A percentile compares a stretch with the other conserved stretches of the same genome.
Evolutionary conservation across 2,329 filamentous ascomycete species (phyloP).

Genomic region (Colletotrichum liaoningense): DNA sequence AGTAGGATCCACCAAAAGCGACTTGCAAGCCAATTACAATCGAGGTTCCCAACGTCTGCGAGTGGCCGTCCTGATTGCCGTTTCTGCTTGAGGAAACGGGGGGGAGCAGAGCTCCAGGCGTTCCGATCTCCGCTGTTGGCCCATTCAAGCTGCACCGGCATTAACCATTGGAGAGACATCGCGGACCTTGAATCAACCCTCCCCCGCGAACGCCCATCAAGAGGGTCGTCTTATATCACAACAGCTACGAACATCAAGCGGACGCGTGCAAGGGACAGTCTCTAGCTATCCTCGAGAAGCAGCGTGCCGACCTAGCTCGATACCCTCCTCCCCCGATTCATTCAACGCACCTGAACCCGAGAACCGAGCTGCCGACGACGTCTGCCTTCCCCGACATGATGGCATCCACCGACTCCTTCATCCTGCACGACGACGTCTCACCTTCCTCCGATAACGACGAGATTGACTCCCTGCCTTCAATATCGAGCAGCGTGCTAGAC

Average conservation of each 20-base stretch:
- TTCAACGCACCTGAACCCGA: conserved; percentile 1
- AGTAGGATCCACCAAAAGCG: not conserved
- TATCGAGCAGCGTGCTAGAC: conserved; percentile 57
- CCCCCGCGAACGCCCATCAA: not conserved
- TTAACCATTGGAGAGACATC: conserved; percentile 30
- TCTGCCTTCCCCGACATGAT: conserved; percentile 43
- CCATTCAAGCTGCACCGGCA: conserved; percentile 5
- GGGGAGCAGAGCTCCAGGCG: conserved; percentile 19
- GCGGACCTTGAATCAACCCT: conserved; percentile 9
- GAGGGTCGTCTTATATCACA: conserved; percentile 1
- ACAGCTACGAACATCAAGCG: not conserved
- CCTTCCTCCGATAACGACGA: conserved; percentile 66
- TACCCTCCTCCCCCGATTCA: not conserved
- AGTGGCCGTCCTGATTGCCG: conserved; percentile 15
- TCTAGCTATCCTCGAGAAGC: not conserved
- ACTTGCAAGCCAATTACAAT: conserved; percentile 11
- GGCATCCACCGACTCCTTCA: conserved; percentile 59
- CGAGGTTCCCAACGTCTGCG: not conserved
- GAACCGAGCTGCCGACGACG: conserved; percentile 28
- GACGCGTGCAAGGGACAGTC: not conserved
- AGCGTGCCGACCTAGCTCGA: not conserved
- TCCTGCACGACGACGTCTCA: conserved; percentile 59
- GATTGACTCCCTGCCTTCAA: conserved; percentile 73
- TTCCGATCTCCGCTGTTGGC: conserved; percentile 6
- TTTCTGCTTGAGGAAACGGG: conserved; percentile 16